These are phyloP conservation scores for Trichoderma orchidacearum DNA, from an alignment of 495 filamentous ascomycete genomes.

Conservation along the genomic window DNA sequence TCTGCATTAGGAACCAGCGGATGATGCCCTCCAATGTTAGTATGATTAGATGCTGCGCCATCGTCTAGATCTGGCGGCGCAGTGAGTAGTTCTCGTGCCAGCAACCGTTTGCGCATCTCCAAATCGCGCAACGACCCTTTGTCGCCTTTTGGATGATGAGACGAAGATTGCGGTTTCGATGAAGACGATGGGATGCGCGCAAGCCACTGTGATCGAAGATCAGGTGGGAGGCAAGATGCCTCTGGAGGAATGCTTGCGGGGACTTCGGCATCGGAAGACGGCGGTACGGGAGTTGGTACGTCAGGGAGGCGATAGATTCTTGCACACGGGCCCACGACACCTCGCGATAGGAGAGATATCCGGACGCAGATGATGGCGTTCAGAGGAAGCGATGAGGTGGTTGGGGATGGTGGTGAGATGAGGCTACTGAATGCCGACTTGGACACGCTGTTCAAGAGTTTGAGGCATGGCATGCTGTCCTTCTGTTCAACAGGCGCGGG, in stretches of 20 bases:
- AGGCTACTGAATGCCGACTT: slow-evolving; percentile 16
- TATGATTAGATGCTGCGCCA: slow-evolving; percentile 12
- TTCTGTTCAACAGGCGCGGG: slow-evolving; percentile 3
- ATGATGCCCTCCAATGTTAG: slow-evolving; percentile 31
- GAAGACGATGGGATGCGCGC: slow-evolving; percentile 8
- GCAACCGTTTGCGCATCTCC: slow-evolving; percentile 31
- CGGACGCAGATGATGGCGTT: slow-evolving; percentile 17
- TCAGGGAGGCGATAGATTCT: slow-evolving; percentile 33
- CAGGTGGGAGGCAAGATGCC: slow-evolving; percentile 12
- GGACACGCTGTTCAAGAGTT: slow-evolving; percentile 13
- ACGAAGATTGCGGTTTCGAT: too few species aligned
- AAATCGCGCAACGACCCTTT: slow-evolving; percentile 14
- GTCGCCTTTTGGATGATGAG: not conserved
- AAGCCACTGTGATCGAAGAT: slow-evolving; percentile 33
- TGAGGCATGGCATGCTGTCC: slow-evolving; percentile 1
- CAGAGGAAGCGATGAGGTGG: slow-evolving; percentile 1
- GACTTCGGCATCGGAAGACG: slow-evolving; percentile 23
- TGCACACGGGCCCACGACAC: slow-evolving; percentile 24
- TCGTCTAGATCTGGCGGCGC: slow-evolving; percentile 12
- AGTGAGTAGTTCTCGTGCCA: slow-evolving; percentile 38
- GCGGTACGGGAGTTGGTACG: slow-evolving; percentile 1
- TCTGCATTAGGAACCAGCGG: slow-evolving; percentile 55
- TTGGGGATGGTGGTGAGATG: slow-evolving; percentile 1
- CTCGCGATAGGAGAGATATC: slow-evolving; percentile 23
- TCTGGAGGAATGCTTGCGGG: slow-evolving; percentile 21